Conservation (phyloP, 78 protist species). For the Polysphondylium violaceum region DNA sequence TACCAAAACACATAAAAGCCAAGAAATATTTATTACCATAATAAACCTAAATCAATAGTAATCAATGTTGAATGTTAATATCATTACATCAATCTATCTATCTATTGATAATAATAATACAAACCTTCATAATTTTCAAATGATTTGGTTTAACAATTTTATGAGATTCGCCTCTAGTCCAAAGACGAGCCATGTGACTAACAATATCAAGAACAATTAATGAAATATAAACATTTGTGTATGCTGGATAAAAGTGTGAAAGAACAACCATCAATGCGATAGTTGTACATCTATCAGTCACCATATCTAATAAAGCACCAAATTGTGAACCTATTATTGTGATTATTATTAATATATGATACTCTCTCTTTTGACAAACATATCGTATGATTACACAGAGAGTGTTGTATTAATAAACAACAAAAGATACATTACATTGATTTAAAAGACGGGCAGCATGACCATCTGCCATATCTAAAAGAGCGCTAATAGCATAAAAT, state of each 20-base stretch:
- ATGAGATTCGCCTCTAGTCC: constrained; percentile 71
- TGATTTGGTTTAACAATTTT: constrained; percentile 54
- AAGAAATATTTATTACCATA: constrained; percentile 75
- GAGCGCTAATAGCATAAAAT: constrained; percentile 77
- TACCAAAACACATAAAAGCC: constrained; percentile 83
- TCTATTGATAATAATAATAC: neutral
- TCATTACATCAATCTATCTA: neutral
- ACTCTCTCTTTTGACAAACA: neutral
- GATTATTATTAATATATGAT: too few relatives aligned
- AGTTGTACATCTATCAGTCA: constrained; percentile 91
- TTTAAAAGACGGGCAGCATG: constrained; percentile 85
- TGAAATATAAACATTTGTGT: constrained; percentile 20
- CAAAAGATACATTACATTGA: constrained; percentile 69
- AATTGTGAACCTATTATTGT: constrained; percentile 76
- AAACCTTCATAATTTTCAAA: constrained; percentile 29
- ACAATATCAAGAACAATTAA: constrained; percentile 85
- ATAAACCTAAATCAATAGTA: too few relatives aligned
- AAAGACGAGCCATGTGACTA: constrained; percentile 85
- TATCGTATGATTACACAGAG: neutral
- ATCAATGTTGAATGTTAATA: neutral
- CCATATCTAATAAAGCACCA: constrained; percentile 94
- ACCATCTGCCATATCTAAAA: constrained; percentile 92
- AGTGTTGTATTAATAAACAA: neutral
- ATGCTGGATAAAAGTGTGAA: constrained; percentile 63
- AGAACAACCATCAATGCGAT: constrained; percentile 80